These are phyloP conservation scores for Themeda triandra DNA, from an alignment of 176 grass and related monocot species.

Conservation along the genomic window DNA sequence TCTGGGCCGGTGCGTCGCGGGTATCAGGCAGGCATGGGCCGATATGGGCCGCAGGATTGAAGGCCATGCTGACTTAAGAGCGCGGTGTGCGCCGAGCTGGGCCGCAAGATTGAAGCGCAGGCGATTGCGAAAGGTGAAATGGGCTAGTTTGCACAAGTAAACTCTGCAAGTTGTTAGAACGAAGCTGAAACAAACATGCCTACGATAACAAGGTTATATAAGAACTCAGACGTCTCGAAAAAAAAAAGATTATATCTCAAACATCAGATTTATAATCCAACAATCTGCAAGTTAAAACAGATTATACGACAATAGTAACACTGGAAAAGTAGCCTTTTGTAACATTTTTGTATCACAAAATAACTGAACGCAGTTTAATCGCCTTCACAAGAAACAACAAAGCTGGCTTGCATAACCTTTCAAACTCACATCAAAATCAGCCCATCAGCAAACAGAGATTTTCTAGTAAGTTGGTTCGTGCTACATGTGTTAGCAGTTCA, in stretches of 20 bases:
- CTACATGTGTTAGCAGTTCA: background rate
- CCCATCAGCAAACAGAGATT: background rate
- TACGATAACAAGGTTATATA: too few species aligned
- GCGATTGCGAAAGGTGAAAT: background rate
- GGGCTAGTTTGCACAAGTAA: background rate
- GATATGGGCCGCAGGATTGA: background rate
- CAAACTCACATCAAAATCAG: background rate
- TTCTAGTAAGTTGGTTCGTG: background rate
- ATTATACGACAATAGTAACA: background rate
- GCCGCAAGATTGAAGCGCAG: background rate
- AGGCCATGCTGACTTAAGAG: background rate
- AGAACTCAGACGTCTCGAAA: too few species aligned
- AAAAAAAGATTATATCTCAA: too few species aligned
- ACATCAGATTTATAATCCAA: background rate
- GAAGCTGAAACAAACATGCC: background rate
- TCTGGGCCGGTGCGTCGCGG: background rate
- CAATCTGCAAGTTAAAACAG: background rate
- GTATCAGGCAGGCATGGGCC: background rate
- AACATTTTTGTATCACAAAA: background rate
- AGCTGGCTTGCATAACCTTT: background rate
- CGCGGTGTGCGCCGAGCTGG: background rate
- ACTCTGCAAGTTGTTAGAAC: background rate
- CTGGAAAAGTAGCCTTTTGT: background rate
- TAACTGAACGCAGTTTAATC: background rate
- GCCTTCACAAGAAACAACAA: background rate